Base-by-base conservation (phyloP, 2,329 filamentous ascomycete species). In the Beauveria sp. region DNA sequence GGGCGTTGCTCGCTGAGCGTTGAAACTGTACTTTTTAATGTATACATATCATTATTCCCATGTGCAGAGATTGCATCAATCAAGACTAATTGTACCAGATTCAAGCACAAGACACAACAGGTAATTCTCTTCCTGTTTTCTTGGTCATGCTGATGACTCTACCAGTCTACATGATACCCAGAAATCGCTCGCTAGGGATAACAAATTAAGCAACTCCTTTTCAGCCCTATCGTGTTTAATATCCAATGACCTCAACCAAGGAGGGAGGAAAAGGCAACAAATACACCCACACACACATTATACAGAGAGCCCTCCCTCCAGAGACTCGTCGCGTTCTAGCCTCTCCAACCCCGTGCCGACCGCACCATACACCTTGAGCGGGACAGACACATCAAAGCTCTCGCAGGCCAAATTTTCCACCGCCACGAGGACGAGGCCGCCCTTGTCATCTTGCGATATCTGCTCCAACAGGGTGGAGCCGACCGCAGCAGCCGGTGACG, bases 321-420 rank as follows among this genome's bases (percentile, higher is more conserved):
- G 72, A 40, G 77, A 80, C 68, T 83, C 80, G 51, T 85, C 83
- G 60, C 81, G 73, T 69, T 85, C 83, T 59, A 84, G 69, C 64
- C 77, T 77, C 71, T 85, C 83, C 62, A 86, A 70, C 8, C 83
- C 83, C 58, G 77, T 82, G 63, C 82, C 81, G 42, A 83, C 79
- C 20, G 84, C 83, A 46, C 86, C 86, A 69, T 96, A 96, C 10
- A 97, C 89, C 56, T 86, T 85, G 66, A 97, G 77, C 28, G 92
- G 92, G 51, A 96, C 91, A 40, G 87, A 85, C 51, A 96, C 89
- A 74, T 96, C 92, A 74, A 96, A 96, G 68, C 90, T 96, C 77
- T 96, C 92, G 68, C 91, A 93, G 9, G 87, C 82, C 57, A 96
- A 69, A 65, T 86, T 86, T 76, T 96, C 90, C 56, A 88, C 84